phyloP scores from a whole-genome alignment of 2,329 filamentous ascomycete species.

The Calonectria pauciramosa region DNA sequence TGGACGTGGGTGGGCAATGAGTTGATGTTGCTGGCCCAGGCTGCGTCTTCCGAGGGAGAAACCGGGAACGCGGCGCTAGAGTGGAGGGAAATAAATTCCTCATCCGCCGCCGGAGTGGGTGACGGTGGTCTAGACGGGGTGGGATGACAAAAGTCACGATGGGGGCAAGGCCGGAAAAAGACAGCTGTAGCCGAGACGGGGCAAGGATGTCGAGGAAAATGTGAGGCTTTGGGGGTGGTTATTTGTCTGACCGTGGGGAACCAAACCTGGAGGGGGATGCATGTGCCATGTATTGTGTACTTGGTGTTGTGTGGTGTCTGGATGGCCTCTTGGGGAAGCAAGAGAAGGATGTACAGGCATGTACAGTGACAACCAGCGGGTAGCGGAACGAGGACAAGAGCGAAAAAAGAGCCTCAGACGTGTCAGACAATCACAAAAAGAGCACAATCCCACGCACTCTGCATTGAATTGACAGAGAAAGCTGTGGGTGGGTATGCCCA shows the following conservation, averaged over 20 bases:
- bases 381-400: not conserved
- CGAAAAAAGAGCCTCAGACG: not conserved
- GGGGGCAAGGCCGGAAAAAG: not conserved
- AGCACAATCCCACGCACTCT: not conserved
- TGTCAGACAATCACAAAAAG: not conserved
- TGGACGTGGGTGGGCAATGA: conserved; percentile 34
- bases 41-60: conserved; percentile 38
- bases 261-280: not conserved
- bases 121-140: conserved; percentile 1
- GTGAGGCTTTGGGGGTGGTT: not conserved
- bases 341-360: not conserved
- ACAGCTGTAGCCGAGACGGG: not conserved
- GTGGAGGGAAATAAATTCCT: conserved; percentile 32
- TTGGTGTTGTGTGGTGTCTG: not conserved
- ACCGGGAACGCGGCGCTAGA: conserved; percentile 38
- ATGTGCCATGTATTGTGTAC: not conserved
- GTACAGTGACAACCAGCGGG: not conserved
- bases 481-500: not conserved
- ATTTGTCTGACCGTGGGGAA: not conserved
- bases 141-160: conserved; percentile 18
- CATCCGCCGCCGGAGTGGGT: conserved; percentile 11
- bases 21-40: conserved; percentile 33
- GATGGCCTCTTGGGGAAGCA: not conserved
- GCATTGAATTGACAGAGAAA: not conserved
- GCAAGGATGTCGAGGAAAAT: conserved; percentile 1